Evolutionary conservation across 2,329 filamentous ascomycete genomes (phyloP).

Genomic region (Tolypocladium tropicale): DNA sequence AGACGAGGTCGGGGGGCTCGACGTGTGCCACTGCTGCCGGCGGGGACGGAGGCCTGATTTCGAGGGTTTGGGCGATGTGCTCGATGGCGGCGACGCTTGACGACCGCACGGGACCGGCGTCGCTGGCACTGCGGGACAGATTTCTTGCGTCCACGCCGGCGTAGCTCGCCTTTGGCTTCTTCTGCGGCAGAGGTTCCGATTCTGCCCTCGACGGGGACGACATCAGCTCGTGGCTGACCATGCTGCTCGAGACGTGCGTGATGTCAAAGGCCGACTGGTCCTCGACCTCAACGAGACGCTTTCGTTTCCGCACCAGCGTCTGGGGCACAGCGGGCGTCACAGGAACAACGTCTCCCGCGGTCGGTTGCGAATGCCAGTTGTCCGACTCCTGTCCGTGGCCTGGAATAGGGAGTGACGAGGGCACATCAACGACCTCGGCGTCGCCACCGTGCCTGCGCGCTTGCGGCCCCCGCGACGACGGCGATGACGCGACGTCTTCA

Average conservation of each 20-base stretch:
- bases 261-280: constrained; percentile 9
- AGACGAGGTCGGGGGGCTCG: constrained; percentile 40
- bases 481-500: constrained; percentile 15
- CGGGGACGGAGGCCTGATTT: constrained; percentile 46
- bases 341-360: constrained; percentile 11
- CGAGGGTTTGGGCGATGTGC: constrained; percentile 23
- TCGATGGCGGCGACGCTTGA: constrained; percentile 6
- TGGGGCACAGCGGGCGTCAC: constrained; percentile 11
- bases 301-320: neutral
- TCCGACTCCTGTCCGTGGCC: constrained; percentile 3
- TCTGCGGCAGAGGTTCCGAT: constrained; percentile 19
- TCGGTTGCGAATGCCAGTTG: constrained; percentile 1
- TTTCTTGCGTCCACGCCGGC: constrained; percentile 5
- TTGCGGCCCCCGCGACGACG: constrained; percentile 1
- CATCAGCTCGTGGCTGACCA: constrained; percentile 7
- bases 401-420: constrained; percentile 14
- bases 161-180: constrained; percentile 12
- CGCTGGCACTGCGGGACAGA: constrained; percentile 19
- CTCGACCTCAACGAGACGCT: neutral
- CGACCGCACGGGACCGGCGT: constrained; percentile 12
- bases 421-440: constrained; percentile 5
- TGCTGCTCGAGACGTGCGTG: constrained; percentile 23
- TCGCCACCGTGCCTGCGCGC: neutral
- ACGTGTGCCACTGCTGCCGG: constrained; percentile 36
- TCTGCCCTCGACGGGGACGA: constrained; percentile 13